Evolutionary conservation across 768 basidiomycete genomes (phyloP).

Genomic region (Boletus rubescentipes): DNA sequence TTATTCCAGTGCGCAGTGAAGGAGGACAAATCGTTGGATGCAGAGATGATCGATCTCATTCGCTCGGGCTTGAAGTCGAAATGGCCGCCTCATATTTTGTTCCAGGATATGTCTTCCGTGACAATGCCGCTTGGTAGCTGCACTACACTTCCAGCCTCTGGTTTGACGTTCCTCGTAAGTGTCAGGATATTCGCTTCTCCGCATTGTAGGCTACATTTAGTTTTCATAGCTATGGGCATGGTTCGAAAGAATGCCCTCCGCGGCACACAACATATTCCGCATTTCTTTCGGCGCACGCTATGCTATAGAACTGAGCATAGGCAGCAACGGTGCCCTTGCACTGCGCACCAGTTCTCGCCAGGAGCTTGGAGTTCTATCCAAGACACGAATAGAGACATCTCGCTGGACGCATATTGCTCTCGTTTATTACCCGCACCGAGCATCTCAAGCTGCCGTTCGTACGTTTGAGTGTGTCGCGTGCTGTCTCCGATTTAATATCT

Average conservation of each 20-base stretch:
- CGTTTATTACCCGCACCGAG: slow-evolving; percentile 60
- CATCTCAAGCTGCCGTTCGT: slow-evolving; percentile 61
- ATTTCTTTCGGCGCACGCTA: slow-evolving; percentile 31
- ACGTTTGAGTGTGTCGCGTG: slow-evolving; percentile 22
- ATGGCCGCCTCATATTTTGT: slow-evolving; percentile 78
- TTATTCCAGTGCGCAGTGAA: slow-evolving; percentile 61
- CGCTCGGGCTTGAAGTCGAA: slow-evolving; percentile 68
- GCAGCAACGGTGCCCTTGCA: slow-evolving; percentile 57
- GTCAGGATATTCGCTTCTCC: background rate
- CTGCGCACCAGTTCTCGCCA: slow-evolving; percentile 41
- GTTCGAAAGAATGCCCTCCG: slow-evolving; percentile 43
- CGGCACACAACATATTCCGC: slow-evolving; percentile 36
- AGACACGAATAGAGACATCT: slow-evolving; percentile 47
- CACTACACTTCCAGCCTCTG: slow-evolving; percentile 55
- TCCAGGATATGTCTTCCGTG: slow-evolving; percentile 57
- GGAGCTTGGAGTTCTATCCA: slow-evolving; percentile 43
- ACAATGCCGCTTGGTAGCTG: slow-evolving; percentile 46
- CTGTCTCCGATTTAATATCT: background rate
- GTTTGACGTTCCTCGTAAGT: slow-evolving; percentile 72
- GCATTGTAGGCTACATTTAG: background rate
- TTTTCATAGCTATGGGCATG: slow-evolving; percentile 46
- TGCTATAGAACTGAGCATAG: slow-evolving; percentile 48
- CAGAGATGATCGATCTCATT: slow-evolving; percentile 68
- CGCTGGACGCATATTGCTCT: slow-evolving; percentile 75
- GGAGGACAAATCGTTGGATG: slow-evolving; percentile 51